Percentiles rank a stretch among this genome's conserved stretches.
Conservation (phyloP, 345 rosid genomes). For the Zanthoxylum bungeanum region DNA sequence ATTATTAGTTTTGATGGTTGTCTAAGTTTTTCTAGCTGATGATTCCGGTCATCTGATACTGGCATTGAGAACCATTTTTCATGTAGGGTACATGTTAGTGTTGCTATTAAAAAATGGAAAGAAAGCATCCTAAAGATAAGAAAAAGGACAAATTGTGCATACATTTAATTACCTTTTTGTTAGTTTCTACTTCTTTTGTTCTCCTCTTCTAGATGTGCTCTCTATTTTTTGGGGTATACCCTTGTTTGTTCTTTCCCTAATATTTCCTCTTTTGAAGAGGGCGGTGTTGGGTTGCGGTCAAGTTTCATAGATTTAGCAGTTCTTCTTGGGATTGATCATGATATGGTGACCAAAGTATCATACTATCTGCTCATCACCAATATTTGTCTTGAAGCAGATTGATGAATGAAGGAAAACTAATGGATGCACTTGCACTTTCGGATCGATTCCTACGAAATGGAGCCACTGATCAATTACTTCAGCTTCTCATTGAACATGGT, state of each 20-base stretch:
- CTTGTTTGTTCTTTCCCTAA: neutral
- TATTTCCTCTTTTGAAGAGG: neutral
- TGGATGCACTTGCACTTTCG: conserved; percentile 97
- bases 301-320: conserved; percentile 3
- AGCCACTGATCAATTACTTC: conserved; percentile 84
- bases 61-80: neutral
- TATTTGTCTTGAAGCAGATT: conserved; percentile 43
- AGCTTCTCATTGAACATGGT: conserved; percentile 68
- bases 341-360: conserved; percentile 10
- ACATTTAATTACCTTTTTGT: neutral
- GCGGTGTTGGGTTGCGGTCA: neutral
- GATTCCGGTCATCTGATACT: neutral
- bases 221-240: neutral
- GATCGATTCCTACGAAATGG: conserved; percentile 93
- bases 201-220: neutral
- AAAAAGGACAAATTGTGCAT: neutral
- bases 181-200: neutral
- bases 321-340: neutral
- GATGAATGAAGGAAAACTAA: conserved; percentile 79
- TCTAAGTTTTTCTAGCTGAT: neutral
- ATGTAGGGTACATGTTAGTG: neutral
- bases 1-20: conserved; percentile 7
- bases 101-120: conserved; percentile 1
- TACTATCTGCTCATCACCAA: conserved; percentile 8
- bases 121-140: neutral